Evolutionary conservation across 352 stramenopile genomes (phyloP).

Genomic region (Phytophthora pistaciae): DNA sequence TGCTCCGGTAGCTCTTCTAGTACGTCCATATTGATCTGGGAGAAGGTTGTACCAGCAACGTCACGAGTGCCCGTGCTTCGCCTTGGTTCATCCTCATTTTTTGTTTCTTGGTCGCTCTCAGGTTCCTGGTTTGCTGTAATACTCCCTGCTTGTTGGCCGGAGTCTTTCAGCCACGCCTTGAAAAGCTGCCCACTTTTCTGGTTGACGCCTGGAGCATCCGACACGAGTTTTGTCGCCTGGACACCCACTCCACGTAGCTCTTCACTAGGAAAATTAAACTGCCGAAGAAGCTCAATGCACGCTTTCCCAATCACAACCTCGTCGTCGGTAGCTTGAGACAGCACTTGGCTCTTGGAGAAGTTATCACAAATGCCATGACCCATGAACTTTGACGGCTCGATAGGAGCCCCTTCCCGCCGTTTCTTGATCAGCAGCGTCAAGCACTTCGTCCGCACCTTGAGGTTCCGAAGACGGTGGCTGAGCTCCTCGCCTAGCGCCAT

Average conservation of each 20-base stretch:
- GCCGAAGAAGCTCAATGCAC: slow-evolving; percentile 67
- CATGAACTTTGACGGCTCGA: slow-evolving; percentile 90
- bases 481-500: slow-evolving; percentile 83
- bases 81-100: slow-evolving; percentile 20
- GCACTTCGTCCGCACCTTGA: slow-evolving; percentile 67
- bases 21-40: slow-evolving; percentile 74
- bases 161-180: slow-evolving; percentile 61
- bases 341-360: slow-evolving; percentile 78
- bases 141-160: slow-evolving; percentile 10
- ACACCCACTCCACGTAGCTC: slow-evolving; percentile 82
- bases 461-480: slow-evolving; percentile 58
- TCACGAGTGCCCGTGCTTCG: background rate
- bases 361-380: slow-evolving; percentile 89
- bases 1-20: slow-evolving; percentile 63
- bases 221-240: slow-evolving; percentile 78
- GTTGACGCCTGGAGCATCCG: slow-evolving; percentile 18
- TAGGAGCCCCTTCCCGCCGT: slow-evolving; percentile 61
- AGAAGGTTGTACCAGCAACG: slow-evolving; percentile 41
- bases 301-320: slow-evolving; percentile 54
- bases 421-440: slow-evolving; percentile 91
- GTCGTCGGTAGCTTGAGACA: slow-evolving; percentile 69
- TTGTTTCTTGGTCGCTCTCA: slow-evolving; percentile 4
- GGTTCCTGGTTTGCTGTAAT: background rate
- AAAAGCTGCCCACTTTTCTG: slow-evolving; percentile 55
- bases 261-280: slow-evolving; percentile 64